phyloP scores from a whole-genome alignment of 495 filamentous ascomycete species.

The Lasiosphaeriaceae sp. region DNA sequence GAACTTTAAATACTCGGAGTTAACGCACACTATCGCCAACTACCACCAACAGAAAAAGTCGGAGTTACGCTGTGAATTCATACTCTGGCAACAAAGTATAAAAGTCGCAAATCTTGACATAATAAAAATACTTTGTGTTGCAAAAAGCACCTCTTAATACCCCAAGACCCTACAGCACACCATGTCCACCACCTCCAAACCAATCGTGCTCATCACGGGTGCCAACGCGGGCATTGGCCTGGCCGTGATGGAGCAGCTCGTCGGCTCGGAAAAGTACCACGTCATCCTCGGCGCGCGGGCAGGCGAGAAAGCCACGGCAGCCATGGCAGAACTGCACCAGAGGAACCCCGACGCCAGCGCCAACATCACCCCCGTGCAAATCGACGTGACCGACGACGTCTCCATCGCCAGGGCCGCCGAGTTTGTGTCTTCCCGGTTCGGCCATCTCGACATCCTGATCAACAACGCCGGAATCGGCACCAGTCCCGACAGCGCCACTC shows the following conservation, averaged over 20 bases:
- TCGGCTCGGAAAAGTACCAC: slow-evolving; percentile 24
- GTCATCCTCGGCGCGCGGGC: slow-evolving; percentile 38
- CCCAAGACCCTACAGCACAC: too few species aligned
- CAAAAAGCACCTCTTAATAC: too few species aligned
- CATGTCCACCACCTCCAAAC: background rate
- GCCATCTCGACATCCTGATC: slow-evolving; percentile 27
- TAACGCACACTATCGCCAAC: too few species aligned
- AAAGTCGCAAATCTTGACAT: too few species aligned
- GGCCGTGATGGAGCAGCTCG: slow-evolving; percentile 30
- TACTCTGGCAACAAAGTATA: too few species aligned
- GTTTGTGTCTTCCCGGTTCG: slow-evolving; percentile 26
- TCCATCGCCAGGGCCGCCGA: slow-evolving; percentile 36
- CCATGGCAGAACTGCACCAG: slow-evolving; percentile 20
- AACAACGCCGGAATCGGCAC: slow-evolving; percentile 11
- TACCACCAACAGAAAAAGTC: too few species aligned
- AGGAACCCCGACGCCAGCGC: slow-evolving; percentile 18
- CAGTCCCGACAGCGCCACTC: slow-evolving; percentile 1
- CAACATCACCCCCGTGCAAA: slow-evolving; percentile 18
- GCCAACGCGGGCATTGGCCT: slow-evolving; percentile 45
- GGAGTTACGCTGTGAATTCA: too few species aligned
- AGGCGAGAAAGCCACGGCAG: slow-evolving; percentile 21
- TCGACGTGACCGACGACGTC: slow-evolving; percentile 41
- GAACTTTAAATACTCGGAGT: too few species aligned
- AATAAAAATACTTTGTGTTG: too few species aligned
- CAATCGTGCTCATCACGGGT: slow-evolving; percentile 38